Conservation (phyloP, 1,284 basidiomycete species). For the Tilletia setariae region DNA sequence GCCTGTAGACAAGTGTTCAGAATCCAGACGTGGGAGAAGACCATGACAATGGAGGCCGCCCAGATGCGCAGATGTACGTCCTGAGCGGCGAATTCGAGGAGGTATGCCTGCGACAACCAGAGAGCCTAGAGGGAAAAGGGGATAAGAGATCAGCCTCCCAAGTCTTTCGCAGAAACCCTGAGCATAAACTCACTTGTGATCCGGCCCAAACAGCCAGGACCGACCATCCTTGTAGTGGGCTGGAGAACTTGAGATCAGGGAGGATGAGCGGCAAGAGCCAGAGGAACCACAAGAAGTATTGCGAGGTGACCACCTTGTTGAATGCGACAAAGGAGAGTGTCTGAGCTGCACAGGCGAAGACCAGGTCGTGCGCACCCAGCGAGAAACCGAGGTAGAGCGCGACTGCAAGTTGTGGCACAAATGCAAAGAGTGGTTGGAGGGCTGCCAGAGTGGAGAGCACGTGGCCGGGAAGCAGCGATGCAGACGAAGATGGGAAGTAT, state of each 20-base stretch:
- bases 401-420: conserved; percentile 69
- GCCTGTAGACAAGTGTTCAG: conserved; percentile 34
- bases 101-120: conserved; percentile 50
- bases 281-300: conserved; percentile 99
- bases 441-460: background rate
- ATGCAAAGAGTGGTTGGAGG: conserved; percentile 34
- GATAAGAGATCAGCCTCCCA: background rate
- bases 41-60: conserved; percentile 36
- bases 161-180: background rate
- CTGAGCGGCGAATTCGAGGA: conserved; percentile 45
- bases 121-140: conserved; percentile 27
- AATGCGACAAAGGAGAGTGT: conserved; percentile 86
- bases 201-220: conserved; percentile 69
- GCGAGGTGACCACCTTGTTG: conserved; percentile 96
- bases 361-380: conserved; percentile 64
- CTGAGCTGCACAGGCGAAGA: conserved; percentile 85
- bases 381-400: conserved; percentile 68
- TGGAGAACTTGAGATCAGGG: conserved; percentile 63
- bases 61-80: conserved; percentile 42
- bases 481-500: background rate
- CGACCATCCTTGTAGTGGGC: conserved; percentile 57
- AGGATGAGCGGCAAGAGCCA: conserved; percentile 81
- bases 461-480: background rate
- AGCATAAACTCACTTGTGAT: conserved; percentile 59
- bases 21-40: conserved; percentile 33